A percentile compares a stretch with the other conserved stretches of the same genome.
These are phyloP conservation scores for Globisporangium nagaii DNA, from an alignment of 352 stramenopile species.

Conservation along the genomic window DNA sequence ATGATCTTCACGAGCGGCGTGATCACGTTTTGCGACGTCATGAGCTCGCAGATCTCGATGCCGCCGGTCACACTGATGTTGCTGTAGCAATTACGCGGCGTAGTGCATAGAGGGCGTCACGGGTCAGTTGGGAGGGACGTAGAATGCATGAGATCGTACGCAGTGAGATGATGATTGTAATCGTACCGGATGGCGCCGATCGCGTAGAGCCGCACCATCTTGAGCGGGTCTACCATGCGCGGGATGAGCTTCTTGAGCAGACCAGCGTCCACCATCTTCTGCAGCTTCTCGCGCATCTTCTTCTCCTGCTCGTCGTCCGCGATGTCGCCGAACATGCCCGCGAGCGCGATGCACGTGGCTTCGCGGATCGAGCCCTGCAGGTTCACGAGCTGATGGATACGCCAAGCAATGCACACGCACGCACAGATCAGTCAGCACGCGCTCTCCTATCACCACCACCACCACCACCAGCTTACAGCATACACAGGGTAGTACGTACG, in stretches of 20 bases:
- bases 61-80: slow-evolving; percentile 87
- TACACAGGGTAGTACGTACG: slow-evolving; percentile 14
- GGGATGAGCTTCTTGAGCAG: slow-evolving; percentile 82
- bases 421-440: neutral
- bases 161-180: neutral
- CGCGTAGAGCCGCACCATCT: slow-evolving; percentile 80
- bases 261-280: slow-evolving; percentile 71
- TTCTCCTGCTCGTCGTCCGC: slow-evolving; percentile 51
- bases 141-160: too few relatives aligned
- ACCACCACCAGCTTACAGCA: neutral
- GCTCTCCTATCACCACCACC: neutral
- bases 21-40: slow-evolving; percentile 72
- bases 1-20: slow-evolving; percentile 76
- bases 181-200: slow-evolving; percentile 62
- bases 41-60: slow-evolving; percentile 75
- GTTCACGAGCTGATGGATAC: slow-evolving; percentile 58
- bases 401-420: too few relatives aligned
- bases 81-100: slow-evolving; percentile 17
- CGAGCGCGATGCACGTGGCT: slow-evolving; percentile 79
- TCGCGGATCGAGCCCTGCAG: slow-evolving; percentile 79
- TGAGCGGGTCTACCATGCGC: slow-evolving; percentile 76
- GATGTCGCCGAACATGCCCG: slow-evolving; percentile 77
- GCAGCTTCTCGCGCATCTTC: slow-evolving; percentile 55
- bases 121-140: too few relatives aligned
- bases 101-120: neutral